Evolutionary conservation across 2,329 filamentous ascomycete genomes (phyloP), one percentile per base, ranked within the genome.

Genomic region (Colletotrichum godetiae): DNA sequence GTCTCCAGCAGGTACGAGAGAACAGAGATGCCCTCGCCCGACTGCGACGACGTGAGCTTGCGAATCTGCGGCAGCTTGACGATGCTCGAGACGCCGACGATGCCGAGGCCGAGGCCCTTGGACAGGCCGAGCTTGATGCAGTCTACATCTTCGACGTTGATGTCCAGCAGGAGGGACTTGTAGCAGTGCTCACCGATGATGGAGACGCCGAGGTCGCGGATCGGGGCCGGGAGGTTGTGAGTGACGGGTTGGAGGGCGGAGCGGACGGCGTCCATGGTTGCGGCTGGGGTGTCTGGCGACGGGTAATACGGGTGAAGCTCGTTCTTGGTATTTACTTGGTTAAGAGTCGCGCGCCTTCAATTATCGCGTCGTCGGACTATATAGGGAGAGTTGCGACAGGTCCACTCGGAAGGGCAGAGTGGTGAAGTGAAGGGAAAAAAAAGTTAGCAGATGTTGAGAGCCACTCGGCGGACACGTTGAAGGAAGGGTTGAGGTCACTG

Each of bases 31-130:
- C 97, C 97, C 57, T 91, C 90, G 33, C 95, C 92, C 62, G 95
- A 98, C 79, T 92, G 90, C 60, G 94, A 95, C 80, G 88, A 88
- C 79, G 97, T 84, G 64, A 99, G 92, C 87, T 99, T 99, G 82
- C 98, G 84, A 81, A 99, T 96, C 87, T 99, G 97, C 0, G 97
- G 97, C 31, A 99, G 92, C 86, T 99, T 99, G 87, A 99, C 95
- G 78, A 98, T 91, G 67, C 94, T 92, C 33, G 94, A 95, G 66
- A 95, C 95, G 77, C 90, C 93, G 80, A 99, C 95, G 84, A 99
- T 99, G 82, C 92, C 97, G 78, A 98, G 92, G 70, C 97, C 96
- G 19, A 99, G 92, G 3, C 89, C 95, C 86, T 99, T 99, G 80
- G 94, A 97, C 80, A 98, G 90, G 77, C 92, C 95, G 64, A 98